phyloP scores from a whole-genome alignment of 306 rosid genomes.

The Cotoneaster glaucophyllus region DNA sequence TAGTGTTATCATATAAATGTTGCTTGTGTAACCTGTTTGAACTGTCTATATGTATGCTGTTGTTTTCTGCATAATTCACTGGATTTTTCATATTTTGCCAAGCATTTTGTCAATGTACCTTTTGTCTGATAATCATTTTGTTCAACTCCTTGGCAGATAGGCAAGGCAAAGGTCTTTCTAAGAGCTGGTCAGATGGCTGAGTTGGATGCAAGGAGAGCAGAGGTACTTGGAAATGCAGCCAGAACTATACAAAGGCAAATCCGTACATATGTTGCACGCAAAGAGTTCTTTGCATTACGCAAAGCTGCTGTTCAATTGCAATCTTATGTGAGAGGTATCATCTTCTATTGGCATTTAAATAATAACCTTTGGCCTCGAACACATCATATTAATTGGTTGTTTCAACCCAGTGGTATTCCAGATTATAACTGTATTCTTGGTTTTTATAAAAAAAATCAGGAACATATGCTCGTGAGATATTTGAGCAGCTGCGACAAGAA shows the following conservation, averaged over 20 bases:
- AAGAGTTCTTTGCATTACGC: constrained; percentile 68
- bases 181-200: constrained; percentile 99
- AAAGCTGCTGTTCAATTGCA: constrained; percentile 83
- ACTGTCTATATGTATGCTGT: neutral
- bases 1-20: neutral
- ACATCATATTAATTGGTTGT: constrained; percentile 5
- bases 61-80: neutral
- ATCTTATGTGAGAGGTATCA: constrained; percentile 81
- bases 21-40: neutral
- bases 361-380: neutral
- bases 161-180: constrained; percentile 84
- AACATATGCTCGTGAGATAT: constrained; percentile 68
- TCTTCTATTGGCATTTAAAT: constrained; percentile 16
- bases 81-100: neutral
- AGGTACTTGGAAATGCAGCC: constrained; percentile 95
- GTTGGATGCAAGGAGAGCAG: constrained; percentile 95
- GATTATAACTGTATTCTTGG: constrained; percentile 4
- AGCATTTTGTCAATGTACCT: constrained; percentile 3
- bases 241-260: constrained; percentile 90
- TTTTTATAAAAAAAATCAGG: constrained; percentile 44
- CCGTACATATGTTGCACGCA: constrained; percentile 87
- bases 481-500: constrained; percentile 68
- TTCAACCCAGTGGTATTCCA: constrained; percentile 1
- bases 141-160: constrained; percentile 77
- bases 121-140: constrained; percentile 13